Evolutionary conservation across 192 early-diverging fungal species (phyloP).

Genomic region (Obelidium mucronatum): DNA sequence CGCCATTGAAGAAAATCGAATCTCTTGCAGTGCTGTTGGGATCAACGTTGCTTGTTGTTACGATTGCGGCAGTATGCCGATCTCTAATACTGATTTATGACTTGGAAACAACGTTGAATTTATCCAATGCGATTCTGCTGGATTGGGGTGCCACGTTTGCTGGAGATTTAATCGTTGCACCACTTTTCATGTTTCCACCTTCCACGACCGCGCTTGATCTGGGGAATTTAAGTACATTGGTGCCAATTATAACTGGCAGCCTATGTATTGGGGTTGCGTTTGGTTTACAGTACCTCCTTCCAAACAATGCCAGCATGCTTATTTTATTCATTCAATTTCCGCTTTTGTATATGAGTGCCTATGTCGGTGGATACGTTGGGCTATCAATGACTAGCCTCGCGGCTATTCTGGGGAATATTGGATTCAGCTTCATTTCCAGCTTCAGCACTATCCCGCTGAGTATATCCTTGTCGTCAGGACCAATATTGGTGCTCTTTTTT

Average conservation of each 20-base stretch:
- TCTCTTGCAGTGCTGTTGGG: neutral
- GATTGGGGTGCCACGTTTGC: slow-evolving; percentile 22
- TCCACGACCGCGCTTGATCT: neutral
- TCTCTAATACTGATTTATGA: neutral
- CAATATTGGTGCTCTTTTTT: neutral
- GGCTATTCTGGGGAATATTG: neutral
- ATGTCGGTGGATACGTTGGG: neutral
- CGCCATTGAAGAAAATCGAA: neutral
- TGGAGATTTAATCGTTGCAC: neutral
- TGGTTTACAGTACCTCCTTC: neutral
- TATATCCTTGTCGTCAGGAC: neutral
- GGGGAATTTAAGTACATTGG: neutral
- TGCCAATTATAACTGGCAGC: neutral
- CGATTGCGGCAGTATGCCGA: neutral
- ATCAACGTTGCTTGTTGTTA: neutral
- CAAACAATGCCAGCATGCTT: slow-evolving; percentile 10
- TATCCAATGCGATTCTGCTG: slow-evolving; percentile 8
- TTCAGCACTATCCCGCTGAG: neutral
- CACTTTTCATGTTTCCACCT: neutral
- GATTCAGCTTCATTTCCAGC: slow-evolving; percentile 2
- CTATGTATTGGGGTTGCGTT: neutral
- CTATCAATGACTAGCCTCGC: neutral
- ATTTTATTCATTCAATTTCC: slow-evolving; percentile 16
- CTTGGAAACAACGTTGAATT: neutral
- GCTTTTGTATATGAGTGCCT: neutral